These are phyloP conservation scores for Angomonas deanei DNA, from an alignment of 208 protist species.

Conservation along the genomic window DNA sequence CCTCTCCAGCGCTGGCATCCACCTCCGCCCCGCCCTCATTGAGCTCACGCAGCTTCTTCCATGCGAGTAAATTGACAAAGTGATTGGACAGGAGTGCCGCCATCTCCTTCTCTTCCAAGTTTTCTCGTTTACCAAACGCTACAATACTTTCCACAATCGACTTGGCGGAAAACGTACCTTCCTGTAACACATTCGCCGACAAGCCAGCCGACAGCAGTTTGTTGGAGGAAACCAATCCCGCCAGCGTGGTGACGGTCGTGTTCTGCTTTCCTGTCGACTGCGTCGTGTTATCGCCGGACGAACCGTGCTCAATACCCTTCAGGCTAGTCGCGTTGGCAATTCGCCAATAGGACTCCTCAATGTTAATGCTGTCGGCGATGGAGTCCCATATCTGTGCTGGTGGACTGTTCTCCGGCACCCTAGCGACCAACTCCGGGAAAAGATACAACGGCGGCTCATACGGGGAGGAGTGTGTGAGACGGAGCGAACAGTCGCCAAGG, in stretches of 20 bases:
- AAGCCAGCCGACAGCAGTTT: constrained; percentile 51
- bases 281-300: not conserved
- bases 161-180: constrained; percentile 55
- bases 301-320: constrained; percentile 6
- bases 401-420: constrained; percentile 58
- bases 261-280: not conserved
- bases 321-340: constrained; percentile 52
- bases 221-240: constrained; percentile 62
- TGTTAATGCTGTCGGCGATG: constrained; percentile 68
- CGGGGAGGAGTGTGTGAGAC: constrained; percentile 40
- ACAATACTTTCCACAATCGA: constrained; percentile 53
- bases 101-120: constrained; percentile 43
- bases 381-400: constrained; percentile 64
- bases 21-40: too few relatives aligned
- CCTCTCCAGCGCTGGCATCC: not conserved
- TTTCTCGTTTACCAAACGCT: constrained; percentile 26
- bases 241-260: constrained; percentile 25
- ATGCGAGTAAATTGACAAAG: constrained; percentile 85
- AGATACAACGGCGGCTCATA: constrained; percentile 88
- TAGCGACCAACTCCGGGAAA: constrained; percentile 73
- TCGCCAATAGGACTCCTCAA: constrained; percentile 62
- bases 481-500: constrained; percentile 63
- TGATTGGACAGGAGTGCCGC: constrained; percentile 74
- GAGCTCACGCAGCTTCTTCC: constrained; percentile 64
- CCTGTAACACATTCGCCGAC: constrained; percentile 33